Evolutionary conservation across 1,284 basidiomycete genomes (phyloP), one percentile per base, ranked within the genome.

Genomic region (Wallemia ichthyophaga): DNA sequence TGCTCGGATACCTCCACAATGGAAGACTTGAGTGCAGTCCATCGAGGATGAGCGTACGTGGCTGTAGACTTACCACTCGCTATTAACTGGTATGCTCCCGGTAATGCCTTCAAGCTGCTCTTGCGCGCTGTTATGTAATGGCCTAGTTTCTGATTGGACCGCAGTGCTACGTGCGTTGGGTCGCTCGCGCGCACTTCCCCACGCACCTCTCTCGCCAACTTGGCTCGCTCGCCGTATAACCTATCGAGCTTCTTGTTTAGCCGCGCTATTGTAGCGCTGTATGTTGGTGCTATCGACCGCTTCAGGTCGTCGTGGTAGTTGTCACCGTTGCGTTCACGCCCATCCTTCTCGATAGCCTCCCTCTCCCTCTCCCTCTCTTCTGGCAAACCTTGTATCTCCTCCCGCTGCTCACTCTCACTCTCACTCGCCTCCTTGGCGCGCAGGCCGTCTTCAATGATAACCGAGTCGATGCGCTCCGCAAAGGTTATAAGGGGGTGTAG

Each of bases 1-100:
- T 75, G 71, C 15, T 68, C 67, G 68, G 89, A 73, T 24, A 74
- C 72, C 21, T 70, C 70, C 59, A 84, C 67, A 27, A 89, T 48
- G n/a, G 37, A 5, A 17, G 37, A 48, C 37, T 48, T 48, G 37
- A 48, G 7, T 11, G 37, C 11, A 3, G 37, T 48, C 37, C 37
- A 48, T 19, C n/a, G 37, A 48, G 37, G 37, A 48, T 48, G 37
- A 5, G 37, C 7, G n/a, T 48, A 48, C 48, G 21, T 65, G 60
- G 80, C 81, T 81, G 25, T 79, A 75, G 9, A 69, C 67, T 5
- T 64, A 61, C 23, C 65, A 61, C 57, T 72, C 25, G 59, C 56
- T 48, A 31, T 25, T 56, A 56, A 3, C n/a, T 48, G 37, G n/a
- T 48, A 48, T 3, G 37, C 37, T 21, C 19, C 28, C n/a, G 0